A percentile compares a stretch with the other conserved stretches of the same genome.
Evolutionary conservation across 2,329 filamentous ascomycete genomes (phyloP).

Genomic region (Grosmannia penicillata): DNA sequence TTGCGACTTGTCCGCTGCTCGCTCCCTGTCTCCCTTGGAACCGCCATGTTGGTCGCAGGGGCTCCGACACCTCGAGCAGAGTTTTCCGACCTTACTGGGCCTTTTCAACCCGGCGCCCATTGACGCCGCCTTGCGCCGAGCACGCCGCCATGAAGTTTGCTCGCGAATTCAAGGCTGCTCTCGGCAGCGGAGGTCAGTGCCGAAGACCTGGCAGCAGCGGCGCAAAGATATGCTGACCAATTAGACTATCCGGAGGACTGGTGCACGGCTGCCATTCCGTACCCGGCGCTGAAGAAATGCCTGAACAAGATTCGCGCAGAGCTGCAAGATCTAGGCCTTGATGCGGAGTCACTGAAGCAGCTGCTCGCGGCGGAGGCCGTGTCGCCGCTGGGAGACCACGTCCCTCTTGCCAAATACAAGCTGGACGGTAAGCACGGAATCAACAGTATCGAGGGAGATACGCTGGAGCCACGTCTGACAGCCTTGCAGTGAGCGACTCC

Average conservation of each 20-base stretch:
- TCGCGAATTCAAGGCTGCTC: slow-evolving; percentile 56
- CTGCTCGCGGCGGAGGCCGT: slow-evolving; percentile 40
- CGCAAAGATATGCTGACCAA: background rate
- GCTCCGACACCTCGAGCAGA: background rate
- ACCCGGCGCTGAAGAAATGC: slow-evolving; percentile 76
- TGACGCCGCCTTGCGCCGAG: too few relatives aligned
- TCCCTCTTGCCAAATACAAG: slow-evolving; percentile 30
- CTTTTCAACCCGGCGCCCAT: slow-evolving; percentile 2
- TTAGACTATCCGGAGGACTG: slow-evolving; percentile 56
- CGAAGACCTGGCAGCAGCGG: too few relatives aligned
- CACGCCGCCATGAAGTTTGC: slow-evolving; percentile 64
- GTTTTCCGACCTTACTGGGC: background rate
- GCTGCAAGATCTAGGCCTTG: slow-evolving; percentile 55
- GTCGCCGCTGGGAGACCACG: slow-evolving; percentile 14
- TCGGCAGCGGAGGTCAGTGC: slow-evolving; percentile 21
- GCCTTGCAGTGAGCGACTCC: slow-evolving; percentile 8
- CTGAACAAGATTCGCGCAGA: slow-evolving; percentile 67
- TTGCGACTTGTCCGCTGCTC: too few relatives aligned
- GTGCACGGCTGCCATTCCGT: slow-evolving; percentile 65
- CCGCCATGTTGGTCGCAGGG: background rate
- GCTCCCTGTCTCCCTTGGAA: too few relatives aligned
- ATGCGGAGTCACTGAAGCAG: slow-evolving; percentile 52
- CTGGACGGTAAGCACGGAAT: slow-evolving; percentile 27
- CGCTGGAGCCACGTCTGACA: background rate
- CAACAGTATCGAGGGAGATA: background rate